Conservation (phyloP, 2,329 filamentous ascomycete genomes). For the Xylariaceae sp. region DNA sequence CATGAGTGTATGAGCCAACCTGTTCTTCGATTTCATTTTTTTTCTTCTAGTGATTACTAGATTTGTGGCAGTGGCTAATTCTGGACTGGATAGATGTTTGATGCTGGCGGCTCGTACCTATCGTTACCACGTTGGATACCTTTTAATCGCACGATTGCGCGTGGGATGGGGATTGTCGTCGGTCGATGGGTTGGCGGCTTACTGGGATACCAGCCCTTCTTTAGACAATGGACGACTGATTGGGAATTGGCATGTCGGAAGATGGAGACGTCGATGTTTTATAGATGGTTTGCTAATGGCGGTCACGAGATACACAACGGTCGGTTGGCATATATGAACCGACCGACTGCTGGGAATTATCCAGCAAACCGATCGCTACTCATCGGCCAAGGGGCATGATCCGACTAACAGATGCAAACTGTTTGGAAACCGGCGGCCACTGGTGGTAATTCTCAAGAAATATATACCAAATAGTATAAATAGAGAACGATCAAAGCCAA, state of each 20-base stretch:
- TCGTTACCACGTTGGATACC: slow-evolving; percentile 36
- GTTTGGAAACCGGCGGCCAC: no score
- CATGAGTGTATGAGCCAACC: slow-evolving; percentile 23
- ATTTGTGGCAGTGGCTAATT: not conserved
- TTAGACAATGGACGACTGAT: slow-evolving; percentile 34
- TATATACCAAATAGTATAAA: no score
- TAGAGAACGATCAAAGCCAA: no score
- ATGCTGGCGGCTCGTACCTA: slow-evolving; percentile 36
- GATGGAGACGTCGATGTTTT: slow-evolving; percentile 31
- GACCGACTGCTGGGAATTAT: no score
- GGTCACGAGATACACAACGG: slow-evolving; percentile 6
- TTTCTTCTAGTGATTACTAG: not conserved
- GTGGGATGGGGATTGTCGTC: slow-evolving; percentile 30
- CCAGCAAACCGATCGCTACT: no score
- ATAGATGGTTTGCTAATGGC: slow-evolving; percentile 24
- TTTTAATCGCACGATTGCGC: slow-evolving; percentile 28
- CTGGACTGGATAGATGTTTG: slow-evolving; percentile 31
- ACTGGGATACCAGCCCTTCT: slow-evolving; percentile 36
- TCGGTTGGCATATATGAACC: no score
- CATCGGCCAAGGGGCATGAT: no score
- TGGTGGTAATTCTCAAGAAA: no score
- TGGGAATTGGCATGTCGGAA: slow-evolving; percentile 33
- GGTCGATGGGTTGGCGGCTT: slow-evolving; percentile 36
- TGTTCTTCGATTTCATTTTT: not conserved
- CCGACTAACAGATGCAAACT: no score